phyloP scores from a whole-genome alignment of 208 protist genomes.

The Sergeia podlipaevii region DNA sequence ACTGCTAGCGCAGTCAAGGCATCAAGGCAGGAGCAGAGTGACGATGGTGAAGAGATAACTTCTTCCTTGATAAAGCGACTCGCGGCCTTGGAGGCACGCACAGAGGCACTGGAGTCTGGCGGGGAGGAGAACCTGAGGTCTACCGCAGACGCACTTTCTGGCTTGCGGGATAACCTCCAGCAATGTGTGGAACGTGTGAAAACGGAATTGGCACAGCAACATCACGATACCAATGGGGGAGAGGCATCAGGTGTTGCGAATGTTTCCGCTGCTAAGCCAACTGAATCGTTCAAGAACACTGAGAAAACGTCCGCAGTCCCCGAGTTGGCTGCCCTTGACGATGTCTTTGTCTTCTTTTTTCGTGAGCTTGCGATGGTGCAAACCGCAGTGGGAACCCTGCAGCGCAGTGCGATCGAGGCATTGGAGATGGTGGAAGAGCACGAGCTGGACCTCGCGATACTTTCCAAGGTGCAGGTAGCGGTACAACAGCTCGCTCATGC shows the following conservation, averaged over 20 bases:
- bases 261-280: neutral
- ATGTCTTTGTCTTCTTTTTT: conserved; percentile 65
- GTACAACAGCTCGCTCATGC: conserved; percentile 23
- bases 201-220: conserved; percentile 10
- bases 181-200: conserved; percentile 38
- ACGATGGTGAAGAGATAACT: neutral
- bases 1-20: neutral
- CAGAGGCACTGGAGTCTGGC: conserved; percentile 3
- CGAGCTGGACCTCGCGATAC: conserved; percentile 37
- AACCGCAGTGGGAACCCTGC: conserved; percentile 36
- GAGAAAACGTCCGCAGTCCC: neutral
- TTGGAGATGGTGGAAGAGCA: conserved; percentile 74
- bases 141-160: conserved; percentile 28
- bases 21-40: neutral
- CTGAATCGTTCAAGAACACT: neutral
- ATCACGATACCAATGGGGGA: neutral
- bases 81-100: neutral
- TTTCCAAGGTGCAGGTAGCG: conserved; percentile 33
- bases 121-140: conserved; percentile 13
- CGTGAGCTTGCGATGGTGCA: conserved; percentile 29
- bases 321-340: conserved; percentile 28
- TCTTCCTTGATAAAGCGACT: conserved; percentile 9
- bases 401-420: conserved; percentile 44
- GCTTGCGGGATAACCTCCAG: conserved; percentile 31
- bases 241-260: neutral